phyloP scores from a whole-genome alignment of 768 basidiomycete genomes.

The Xanthoconium stramineum region DNA sequence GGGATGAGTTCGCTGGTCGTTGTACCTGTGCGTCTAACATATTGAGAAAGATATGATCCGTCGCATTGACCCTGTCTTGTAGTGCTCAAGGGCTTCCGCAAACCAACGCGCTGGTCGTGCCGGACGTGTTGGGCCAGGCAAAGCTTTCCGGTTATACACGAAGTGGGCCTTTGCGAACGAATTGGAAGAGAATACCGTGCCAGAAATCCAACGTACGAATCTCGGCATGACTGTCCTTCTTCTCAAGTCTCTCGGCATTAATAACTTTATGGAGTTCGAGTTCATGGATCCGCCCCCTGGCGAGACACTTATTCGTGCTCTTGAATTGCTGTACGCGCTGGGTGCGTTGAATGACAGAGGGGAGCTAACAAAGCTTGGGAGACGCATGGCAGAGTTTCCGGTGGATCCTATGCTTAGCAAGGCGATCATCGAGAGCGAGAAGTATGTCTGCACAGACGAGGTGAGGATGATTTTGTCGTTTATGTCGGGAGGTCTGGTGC shows the following conservation, averaged over 20 bases:
- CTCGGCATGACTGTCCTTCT: constrained; percentile 92
- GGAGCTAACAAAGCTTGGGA: constrained; percentile 94
- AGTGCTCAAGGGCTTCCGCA: constrained; percentile 97
- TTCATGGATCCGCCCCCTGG: constrained; percentile 98
- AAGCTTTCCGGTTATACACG: constrained; percentile 97
- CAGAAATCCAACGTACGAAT: constrained; percentile 99
- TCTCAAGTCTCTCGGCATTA: constrained; percentile 96
- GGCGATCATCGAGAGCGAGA: constrained; percentile 92
- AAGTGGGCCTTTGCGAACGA: constrained; percentile 98
- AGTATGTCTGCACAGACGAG: constrained; percentile 94
- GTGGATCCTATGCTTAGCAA: constrained; percentile 98
- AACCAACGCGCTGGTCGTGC: constrained; percentile 97
- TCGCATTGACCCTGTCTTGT: neutral
- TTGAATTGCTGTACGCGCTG: constrained; percentile 91
- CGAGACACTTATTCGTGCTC: constrained; percentile 92
- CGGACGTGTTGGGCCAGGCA: constrained; percentile 96
- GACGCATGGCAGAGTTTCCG: constrained; percentile 98
- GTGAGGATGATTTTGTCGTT: constrained; percentile 39
- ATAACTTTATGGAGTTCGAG: constrained; percentile 97
- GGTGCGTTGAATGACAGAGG: constrained; percentile 96
- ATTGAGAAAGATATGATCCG: neutral
- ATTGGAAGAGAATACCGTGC: constrained; percentile 93
- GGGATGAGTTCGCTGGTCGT: constrained; percentile 98
- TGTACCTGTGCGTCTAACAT: constrained; percentile 71
- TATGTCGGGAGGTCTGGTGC: neutral